phyloP scores from a whole-genome alignment of 495 filamentous ascomycete species.

The Daldinia childiae region DNA sequence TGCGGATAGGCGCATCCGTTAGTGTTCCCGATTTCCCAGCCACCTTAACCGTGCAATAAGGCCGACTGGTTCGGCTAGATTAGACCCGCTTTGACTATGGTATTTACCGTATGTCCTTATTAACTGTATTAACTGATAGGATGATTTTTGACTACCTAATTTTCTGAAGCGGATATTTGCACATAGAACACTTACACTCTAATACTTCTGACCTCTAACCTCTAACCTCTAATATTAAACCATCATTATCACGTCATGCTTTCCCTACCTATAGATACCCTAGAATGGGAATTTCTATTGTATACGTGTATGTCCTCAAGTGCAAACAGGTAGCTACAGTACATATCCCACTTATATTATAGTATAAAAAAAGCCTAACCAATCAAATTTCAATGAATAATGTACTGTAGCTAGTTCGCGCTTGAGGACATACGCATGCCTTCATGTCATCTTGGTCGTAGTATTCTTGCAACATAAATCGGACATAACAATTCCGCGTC shows the following conservation, averaged over 20 bases:
- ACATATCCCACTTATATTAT: no score
- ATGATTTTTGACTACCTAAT: no score
- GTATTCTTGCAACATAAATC: constrained; percentile 22
- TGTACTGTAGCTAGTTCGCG: no score
- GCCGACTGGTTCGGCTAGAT: constrained; percentile 31
- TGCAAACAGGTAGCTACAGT: no score
- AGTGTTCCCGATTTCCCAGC: constrained; percentile 28
- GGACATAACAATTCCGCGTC: constrained; percentile 16
- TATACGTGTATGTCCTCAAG: neutral
- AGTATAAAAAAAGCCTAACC: no score
- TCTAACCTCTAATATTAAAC: no score
- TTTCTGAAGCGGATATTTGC: no score
- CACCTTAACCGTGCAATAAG: constrained; percentile 21
- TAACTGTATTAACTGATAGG: neutral
- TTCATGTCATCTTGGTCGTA: constrained; percentile 9
- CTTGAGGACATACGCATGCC: neutral
- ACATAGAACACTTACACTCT: neutral
- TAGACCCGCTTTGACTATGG: neutral
- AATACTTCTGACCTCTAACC: no score
- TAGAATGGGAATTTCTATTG: neutral
- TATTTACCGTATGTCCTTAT: neutral
- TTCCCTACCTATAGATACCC: neutral
- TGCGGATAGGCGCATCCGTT: constrained; percentile 33
- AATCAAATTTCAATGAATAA: no score
- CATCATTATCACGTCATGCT: neutral